Evolutionary conservation across 2,329 filamentous ascomycete species (phyloP), one percentile per base, ranked within the genome.

Genomic region (Apiospora arundinis): DNA sequence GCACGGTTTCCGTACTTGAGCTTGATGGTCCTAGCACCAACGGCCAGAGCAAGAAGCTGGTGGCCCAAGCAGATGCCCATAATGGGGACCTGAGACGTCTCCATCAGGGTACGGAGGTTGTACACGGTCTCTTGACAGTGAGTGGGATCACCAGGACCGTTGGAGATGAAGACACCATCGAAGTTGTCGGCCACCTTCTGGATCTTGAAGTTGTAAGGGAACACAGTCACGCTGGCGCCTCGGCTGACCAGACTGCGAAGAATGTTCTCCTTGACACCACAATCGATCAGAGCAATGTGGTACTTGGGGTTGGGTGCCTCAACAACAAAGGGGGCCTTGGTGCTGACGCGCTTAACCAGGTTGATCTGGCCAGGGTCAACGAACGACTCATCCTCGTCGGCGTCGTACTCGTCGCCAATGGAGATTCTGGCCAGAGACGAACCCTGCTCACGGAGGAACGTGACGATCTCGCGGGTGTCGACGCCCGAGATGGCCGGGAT

Each of bases 261-360:
- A 78, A 99, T 99, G 87, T 99, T 99, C 90, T 99, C 96, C 90
- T 99, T 99, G 77, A 98, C 96, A 87, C 96, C 96, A 80, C 96
- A 99, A 85, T 99, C 96, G 81, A 99, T 92, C 76, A 99, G 89
- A 72, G 95, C 96, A 77, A 99, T 91, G 85, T 99, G 96, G 82
- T 94, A 92, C 79, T 92, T 91, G 74, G 95, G 94, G 76, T 92
- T 90, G 44, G 91, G 90, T 69, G 95, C 95, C 82, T 93, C 92
- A 75, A 98, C 93, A 78, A 98, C 94, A 87, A 98, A 99, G 56
- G 96, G 96, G 74, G 95, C 93, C 87, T 99, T 99, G 83, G 96
- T 99, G 87, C 93, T 97, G 77, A 99, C 96, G 78, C 93, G 93
- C 83, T 94, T 94, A 78, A 98, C 96, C 74, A 98, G 87, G 87